Base-by-base conservation (phyloP, 208 protist species). In the Eutreptiella sp. region DNA sequence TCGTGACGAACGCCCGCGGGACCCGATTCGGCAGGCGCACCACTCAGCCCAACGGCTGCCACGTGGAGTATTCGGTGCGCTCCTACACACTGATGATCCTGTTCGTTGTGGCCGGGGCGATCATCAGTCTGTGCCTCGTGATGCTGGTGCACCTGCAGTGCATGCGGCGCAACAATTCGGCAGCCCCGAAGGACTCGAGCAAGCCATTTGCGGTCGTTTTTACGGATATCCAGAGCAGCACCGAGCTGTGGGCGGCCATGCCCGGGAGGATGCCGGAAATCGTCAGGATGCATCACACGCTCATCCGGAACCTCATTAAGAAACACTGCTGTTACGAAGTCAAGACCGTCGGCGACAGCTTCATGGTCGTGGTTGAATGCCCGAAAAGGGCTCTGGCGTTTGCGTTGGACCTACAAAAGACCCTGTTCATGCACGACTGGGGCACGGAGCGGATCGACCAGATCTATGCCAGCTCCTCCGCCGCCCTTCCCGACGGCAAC, bases 321-420 rank as follows among this genome's bases (percentile, higher is more conserved):
- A 79, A 72, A 68, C 69, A 81, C 72, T 58, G 61, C 55, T 79
- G 79, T 64, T 88, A 88, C 66, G 80, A 85, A 70, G 82, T 88
- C 62, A 88, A 88, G 73, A 88, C 78, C 58, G 71, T 85, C 28
- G 82, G 82, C 29, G 82, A 88, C 73, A 73, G 79, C 43, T 85
- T 88, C 72, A 85, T 88, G 79, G 81, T 88, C 33, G 76, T 78
- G 34, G 79, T 77, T 75, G 79, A 76, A 57, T 60, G 55, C 58
- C 54, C 74, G 23, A 54, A 35, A 28, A 67, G 46, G 24, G 76
- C 69, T 5, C 70, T 82, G 42, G 33, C 63, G 35, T 76, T 81
- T 21, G 73, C 68, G 26, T 41, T 57, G 0, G 81, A 80, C 5
- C 48, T 85, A 19, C 79, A 87, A 67, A 64, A 33, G 31, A 67